phyloP scores from a whole-genome alignment of 495 filamentous ascomycete genomes.

The Tetracladium setigerum region DNA sequence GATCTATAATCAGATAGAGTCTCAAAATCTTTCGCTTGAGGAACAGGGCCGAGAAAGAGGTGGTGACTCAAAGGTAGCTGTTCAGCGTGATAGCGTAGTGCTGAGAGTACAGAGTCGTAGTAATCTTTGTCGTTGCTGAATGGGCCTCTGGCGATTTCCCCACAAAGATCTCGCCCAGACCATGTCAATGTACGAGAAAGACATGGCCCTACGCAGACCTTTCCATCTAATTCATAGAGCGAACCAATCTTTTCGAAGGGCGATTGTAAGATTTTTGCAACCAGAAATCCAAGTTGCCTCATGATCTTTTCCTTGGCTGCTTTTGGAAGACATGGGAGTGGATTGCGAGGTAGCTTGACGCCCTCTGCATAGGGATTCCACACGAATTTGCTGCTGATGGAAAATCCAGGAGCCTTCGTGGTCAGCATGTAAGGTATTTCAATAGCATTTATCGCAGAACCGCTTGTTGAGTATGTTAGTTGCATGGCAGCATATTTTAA shows the following conservation, averaged over 20 bases:
- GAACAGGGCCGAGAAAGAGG: slow-evolving; percentile 15
- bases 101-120: slow-evolving; percentile 9
- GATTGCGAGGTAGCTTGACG: not conserved
- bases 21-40: slow-evolving; percentile 8
- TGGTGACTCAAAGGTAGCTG: slow-evolving; percentile 11
- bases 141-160: slow-evolving; percentile 3
- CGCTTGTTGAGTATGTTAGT: slow-evolving; percentile 1
- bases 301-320: slow-evolving; percentile 15
- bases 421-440: slow-evolving; percentile 18
- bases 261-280: slow-evolving; percentile 8
- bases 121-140: slow-evolving; percentile 10
- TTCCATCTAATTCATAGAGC: slow-evolving; percentile 11
- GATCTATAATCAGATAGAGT: slow-evolving; percentile 2
- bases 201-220: slow-evolving; percentile 8
- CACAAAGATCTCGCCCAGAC: not conserved
- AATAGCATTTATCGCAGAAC: slow-evolving; percentile 8
- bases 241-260: slow-evolving; percentile 17
- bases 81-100: slow-evolving; percentile 1
- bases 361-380: slow-evolving; percentile 4
- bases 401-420: slow-evolving; percentile 13
- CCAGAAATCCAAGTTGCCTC: slow-evolving; percentile 14
- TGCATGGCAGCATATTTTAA: not conserved
- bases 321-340: slow-evolving; percentile 6
- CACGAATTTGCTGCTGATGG: slow-evolving; percentile 10
- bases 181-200: slow-evolving; percentile 1